Base-by-base conservation (phyloP, 768 basidiomycete species). In the Rhodotorula taiwanensis region DNA sequence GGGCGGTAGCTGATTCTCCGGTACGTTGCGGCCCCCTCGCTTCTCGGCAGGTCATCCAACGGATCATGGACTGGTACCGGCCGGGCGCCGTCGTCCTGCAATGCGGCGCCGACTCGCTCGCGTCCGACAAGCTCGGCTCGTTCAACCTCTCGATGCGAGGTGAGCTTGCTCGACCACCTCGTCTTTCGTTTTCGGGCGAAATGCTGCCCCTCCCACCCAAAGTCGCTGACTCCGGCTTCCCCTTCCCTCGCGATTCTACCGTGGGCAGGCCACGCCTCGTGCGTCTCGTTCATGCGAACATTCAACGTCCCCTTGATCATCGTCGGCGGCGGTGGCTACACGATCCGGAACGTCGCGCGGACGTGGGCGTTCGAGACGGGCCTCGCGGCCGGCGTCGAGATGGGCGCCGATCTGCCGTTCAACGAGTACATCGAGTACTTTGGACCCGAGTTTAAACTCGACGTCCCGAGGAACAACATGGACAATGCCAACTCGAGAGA, bases 341-440 rank as follows among this genome's bases (percentile, higher is more conserved):
- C 94, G 0, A 87, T 94, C 44, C 90, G 93, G 76, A 99, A 99
- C 73, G 92, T 97, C 25, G 89, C 90, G 10, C 81, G 90, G 49
- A 84, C 86, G 41, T 99, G 94, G 94, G 86, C 92, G 34, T 94
- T 89, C 78, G 94, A 99, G 76, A 99, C 95, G 0, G 94, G 91
- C 1, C 87, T 93, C 71, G 89, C 90, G 27, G 81, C 92, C n/a
- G 93, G 89, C 3, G 81, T 87, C 49, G 86, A 92, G 72, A 79
- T 88, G 45, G 81, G 81, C 18, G 85, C 88, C 57, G 85, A 89
- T 73, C 80, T 81, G 25, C 86, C 88, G 69, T 90, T 84, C 83
- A 88, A 86, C 75, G 83, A 85, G 70, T 94, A 91, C 75, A 89
- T 97, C 74, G 94, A 98, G 75, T 99, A 92, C 86, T 98, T 93